phyloP scores from a whole-genome alignment of 495 filamentous ascomycete genomes.

The Physcia stellaris region DNA sequence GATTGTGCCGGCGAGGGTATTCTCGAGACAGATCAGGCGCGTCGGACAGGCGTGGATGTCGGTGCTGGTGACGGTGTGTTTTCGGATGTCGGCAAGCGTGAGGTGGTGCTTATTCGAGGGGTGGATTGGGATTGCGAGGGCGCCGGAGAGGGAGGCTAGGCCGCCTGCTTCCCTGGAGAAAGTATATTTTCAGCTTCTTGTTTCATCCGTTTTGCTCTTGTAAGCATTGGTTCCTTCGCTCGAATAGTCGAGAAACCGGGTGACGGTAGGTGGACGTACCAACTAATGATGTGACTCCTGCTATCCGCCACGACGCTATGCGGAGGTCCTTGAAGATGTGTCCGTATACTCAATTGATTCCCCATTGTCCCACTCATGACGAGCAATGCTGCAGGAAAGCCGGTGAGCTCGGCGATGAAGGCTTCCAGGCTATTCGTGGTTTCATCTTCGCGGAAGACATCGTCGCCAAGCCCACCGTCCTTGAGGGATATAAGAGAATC shows the following conservation, averaged over 20 bases:
- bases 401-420: conserved; percentile 54
- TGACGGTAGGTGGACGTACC: too few species aligned
- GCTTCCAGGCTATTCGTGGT: conserved; percentile 61
- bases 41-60: conserved; percentile 49
- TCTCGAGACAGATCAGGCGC: conserved; percentile 69
- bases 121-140: conserved; percentile 24
- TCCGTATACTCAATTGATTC: conserved; percentile 37
- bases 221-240: neutral
- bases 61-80: conserved; percentile 27
- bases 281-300: conserved; percentile 32
- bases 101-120: conserved; percentile 56
- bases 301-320: conserved; percentile 35
- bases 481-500: conserved; percentile 50
- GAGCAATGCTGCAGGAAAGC: conserved; percentile 59
- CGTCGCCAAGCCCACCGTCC: conserved; percentile 53
- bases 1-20: conserved; percentile 66
- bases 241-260: neutral
- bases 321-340: conserved; percentile 35
- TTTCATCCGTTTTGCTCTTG: neutral
- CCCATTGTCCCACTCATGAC: conserved; percentile 87
- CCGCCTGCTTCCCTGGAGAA: conserved; percentile 44
- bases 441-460: conserved; percentile 72
- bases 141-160: conserved; percentile 31
- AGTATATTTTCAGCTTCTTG: too few species aligned
- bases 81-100: conserved; percentile 61